phyloP scores from a whole-genome alignment of 345 rosid genomes.

The Eucalyptus fibrosa region DNA sequence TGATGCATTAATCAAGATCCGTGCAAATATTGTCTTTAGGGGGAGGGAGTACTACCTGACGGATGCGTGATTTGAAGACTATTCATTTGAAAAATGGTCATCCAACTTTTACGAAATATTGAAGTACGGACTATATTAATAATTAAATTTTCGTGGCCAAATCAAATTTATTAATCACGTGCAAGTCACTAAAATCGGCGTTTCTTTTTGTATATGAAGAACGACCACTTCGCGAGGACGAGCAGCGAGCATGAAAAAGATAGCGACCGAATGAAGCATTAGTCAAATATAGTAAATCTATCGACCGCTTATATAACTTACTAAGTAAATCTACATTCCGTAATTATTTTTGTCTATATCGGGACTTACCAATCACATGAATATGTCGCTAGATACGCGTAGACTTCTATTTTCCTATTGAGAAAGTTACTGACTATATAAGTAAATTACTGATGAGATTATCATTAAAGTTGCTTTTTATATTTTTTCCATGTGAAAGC shows the following conservation, averaged over 20 bases:
- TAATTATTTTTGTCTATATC: background rate
- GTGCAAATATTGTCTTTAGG: too few species aligned
- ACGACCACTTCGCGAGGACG: background rate
- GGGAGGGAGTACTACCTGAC: too few species aligned
- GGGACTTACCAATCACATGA: background rate
- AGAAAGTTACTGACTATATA: too few species aligned
- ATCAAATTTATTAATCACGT: background rate
- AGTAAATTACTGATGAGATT: background rate
- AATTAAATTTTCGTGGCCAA: background rate
- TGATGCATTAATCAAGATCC: too few species aligned
- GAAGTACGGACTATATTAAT: background rate
- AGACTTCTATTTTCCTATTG: too few species aligned
- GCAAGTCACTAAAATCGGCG: background rate
- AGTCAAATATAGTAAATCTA: background rate
- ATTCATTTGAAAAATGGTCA: background rate
- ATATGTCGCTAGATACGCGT: rapidly evolving
- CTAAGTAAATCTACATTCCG: background rate
- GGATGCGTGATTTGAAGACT: too few species aligned
- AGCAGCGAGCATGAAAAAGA: background rate
- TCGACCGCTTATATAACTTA: background rate
- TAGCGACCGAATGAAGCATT: background rate
- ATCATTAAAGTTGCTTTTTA: background rate
- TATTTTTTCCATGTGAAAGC: background rate
- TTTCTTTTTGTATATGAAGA: background rate
- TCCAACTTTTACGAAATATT: background rate